Percentiles rank a stretch among this genome's conserved stretches.
These are phyloP conservation scores for Tylopilus plumbeoviolaceoides DNA, from an alignment of 768 basidiomycete genomes.

Conservation along the genomic window DNA sequence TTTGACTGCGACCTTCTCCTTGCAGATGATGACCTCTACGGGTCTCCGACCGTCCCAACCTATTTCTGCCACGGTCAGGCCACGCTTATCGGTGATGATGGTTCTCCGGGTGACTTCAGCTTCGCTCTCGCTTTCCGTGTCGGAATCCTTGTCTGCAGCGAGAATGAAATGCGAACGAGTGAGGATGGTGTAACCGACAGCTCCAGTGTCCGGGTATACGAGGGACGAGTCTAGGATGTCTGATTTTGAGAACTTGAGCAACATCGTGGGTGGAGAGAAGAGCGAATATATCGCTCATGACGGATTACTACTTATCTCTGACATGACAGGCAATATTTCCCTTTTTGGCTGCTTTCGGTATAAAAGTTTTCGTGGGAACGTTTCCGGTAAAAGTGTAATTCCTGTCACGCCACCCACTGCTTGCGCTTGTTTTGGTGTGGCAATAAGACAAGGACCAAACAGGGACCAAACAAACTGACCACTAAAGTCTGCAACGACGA, in stretches of 20 bases:
- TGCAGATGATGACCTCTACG: slow-evolving; percentile 44
- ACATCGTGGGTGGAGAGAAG: slow-evolving; percentile 33
- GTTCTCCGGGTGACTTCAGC: slow-evolving; percentile 37
- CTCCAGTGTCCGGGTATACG: slow-evolving; percentile 49
- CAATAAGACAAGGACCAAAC: slow-evolving; percentile 25
- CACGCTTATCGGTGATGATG: slow-evolving; percentile 39
- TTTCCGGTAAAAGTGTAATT: neutral
- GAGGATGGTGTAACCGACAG: slow-evolving; percentile 45
- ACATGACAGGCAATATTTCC: neutral
- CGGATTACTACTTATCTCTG: neutral
- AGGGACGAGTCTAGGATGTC: slow-evolving; percentile 58
- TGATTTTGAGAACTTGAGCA: slow-evolving; percentile 54
- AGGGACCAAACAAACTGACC: slow-evolving; percentile 27
- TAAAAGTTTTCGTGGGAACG: slow-evolving; percentile 7
- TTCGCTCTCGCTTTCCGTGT: slow-evolving; percentile 28
- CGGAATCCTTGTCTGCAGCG: slow-evolving; percentile 25
- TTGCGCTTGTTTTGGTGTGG: slow-evolving; percentile 30
- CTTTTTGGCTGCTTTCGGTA: neutral
- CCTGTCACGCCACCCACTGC: slow-evolving; percentile 17
- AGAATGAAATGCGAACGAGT: slow-evolving; percentile 37
- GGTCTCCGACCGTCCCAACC: slow-evolving; percentile 52
- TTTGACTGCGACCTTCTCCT: slow-evolving; percentile 47
- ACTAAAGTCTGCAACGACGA: slow-evolving; percentile 26
- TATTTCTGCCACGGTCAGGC: slow-evolving; percentile 43
- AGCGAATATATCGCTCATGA: neutral